Evolutionary conservation across 371 early-diverging fungal species (phyloP).

Genomic region (Dichotomocladium elegans): DNA sequence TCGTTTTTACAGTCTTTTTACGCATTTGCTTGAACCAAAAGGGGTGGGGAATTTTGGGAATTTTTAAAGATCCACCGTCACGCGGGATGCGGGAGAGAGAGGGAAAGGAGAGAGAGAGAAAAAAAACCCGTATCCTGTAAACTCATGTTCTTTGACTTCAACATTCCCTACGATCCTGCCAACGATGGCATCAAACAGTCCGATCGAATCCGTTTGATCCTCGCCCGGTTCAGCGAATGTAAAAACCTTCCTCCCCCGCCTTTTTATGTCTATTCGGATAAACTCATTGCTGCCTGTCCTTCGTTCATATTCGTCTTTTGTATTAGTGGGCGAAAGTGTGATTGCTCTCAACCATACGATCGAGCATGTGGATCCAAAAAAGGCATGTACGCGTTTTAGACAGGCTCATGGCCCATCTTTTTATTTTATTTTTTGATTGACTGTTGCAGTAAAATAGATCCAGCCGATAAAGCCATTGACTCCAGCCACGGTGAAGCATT

Average conservation of each 20-base stretch:
- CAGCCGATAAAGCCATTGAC: slow-evolving; percentile 2
- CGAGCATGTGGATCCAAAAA: neutral
- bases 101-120: too few species aligned
- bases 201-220: slow-evolving; percentile 23
- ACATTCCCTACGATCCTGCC: slow-evolving; percentile 26
- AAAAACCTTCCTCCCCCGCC: neutral
- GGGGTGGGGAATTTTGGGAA: too few species aligned
- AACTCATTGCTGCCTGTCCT: too few species aligned
- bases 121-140: too few species aligned
- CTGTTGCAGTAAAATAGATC: neutral
- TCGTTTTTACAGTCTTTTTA: too few species aligned
- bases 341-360: slow-evolving; percentile 7
- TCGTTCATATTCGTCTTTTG: too few species aligned
- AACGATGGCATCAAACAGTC: slow-evolving; percentile 12
- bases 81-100: too few species aligned
- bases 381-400: too few species aligned
- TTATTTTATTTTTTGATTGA: neutral
- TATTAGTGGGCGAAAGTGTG: slow-evolving; percentile 9
- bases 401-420: neutral
- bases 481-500: slow-evolving; percentile 6
- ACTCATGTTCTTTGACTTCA: slow-evolving; percentile 38
- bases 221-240: slow-evolving; percentile 28
- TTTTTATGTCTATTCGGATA: neutral
- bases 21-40: too few species aligned
- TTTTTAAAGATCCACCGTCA: too few species aligned